phyloP scores from a whole-genome alignment of 108 stramenopile genomes.

The Pseudonitzschia multiseries region DNA sequence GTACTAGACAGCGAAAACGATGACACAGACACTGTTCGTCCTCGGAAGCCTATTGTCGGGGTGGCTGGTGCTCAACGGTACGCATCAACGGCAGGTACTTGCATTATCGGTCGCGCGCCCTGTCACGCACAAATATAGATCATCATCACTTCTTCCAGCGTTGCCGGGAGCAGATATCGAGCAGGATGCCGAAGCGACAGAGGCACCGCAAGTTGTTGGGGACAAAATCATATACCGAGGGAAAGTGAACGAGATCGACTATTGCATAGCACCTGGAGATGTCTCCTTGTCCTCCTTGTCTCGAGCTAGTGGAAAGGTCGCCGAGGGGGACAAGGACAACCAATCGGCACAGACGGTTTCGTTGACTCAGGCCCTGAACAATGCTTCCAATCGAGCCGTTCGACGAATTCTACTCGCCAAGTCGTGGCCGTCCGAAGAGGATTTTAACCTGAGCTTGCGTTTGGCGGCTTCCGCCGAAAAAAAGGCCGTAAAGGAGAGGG shows the following conservation, averaged over 20 bases:
- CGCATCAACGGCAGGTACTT: neutral
- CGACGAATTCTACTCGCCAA: slow-evolving; percentile 74
- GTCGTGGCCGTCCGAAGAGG: slow-evolving; percentile 85
- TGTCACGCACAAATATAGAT: neutral
- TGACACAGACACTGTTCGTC: neutral
- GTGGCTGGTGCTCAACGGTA: neutral
- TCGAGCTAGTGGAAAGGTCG: slow-evolving; percentile 42
- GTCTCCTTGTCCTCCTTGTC: slow-evolving; percentile 55
- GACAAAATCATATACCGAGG: slow-evolving; percentile 31
- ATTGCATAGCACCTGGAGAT: slow-evolving; percentile 82
- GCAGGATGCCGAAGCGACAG: slow-evolving; percentile 32
- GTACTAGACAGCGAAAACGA: neutral
- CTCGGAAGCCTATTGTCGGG: neutral
- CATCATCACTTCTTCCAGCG: neutral
- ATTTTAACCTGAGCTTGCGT: slow-evolving; percentile 74
- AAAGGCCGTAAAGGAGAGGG: slow-evolving; percentile 25
- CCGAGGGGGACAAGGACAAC: slow-evolving; percentile 5
- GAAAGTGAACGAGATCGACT: slow-evolving; percentile 78
- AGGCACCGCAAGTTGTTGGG: slow-evolving; percentile 19
- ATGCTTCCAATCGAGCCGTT: slow-evolving; percentile 82
- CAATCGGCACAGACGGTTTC: slow-evolving; percentile 44
- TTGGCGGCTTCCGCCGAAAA: slow-evolving; percentile 42
- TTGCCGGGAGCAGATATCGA: slow-evolving; percentile 47
- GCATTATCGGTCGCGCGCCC: neutral
- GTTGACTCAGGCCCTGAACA: slow-evolving; percentile 76